Percentiles rank a stretch among this genome's conserved stretches.
These are phyloP conservation scores for Eremochloa ophiuroides DNA, from an alignment of 176 grass and related monocot genomes.

Conservation along the genomic window DNA sequence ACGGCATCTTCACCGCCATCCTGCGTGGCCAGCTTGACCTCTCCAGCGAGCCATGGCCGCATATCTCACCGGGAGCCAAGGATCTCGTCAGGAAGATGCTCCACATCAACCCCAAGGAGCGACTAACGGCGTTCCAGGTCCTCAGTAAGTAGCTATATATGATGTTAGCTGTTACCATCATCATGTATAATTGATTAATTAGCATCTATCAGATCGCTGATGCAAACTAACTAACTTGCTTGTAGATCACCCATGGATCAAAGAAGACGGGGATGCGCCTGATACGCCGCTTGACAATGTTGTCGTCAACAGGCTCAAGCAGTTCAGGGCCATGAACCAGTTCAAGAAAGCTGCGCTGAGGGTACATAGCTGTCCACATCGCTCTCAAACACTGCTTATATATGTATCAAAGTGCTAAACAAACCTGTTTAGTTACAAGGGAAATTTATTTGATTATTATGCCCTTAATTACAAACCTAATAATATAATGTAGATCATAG, in stretches of 20 bases:
- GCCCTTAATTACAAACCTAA: neutral
- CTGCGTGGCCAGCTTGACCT: constrained; percentile 42
- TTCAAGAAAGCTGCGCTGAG: constrained; percentile 86
- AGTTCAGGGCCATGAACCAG: constrained; percentile 84
- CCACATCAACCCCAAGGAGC: constrained; percentile 44
- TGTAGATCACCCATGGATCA: constrained; percentile 75
- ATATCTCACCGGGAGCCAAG: constrained; percentile 38
- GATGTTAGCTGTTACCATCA: too few species aligned
- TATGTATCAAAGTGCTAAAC: neutral
- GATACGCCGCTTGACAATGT: constrained; percentile 74
- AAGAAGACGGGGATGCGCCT: constrained; percentile 68
- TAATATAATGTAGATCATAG: constrained; percentile 52
- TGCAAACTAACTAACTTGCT: constrained; percentile 4
- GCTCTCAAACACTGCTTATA: too few species aligned
- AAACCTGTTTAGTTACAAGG: neutral
- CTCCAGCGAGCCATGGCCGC: constrained; percentile 49
- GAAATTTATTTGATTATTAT: neutral
- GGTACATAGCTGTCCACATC: constrained; percentile 13
- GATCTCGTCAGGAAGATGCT: constrained; percentile 58
- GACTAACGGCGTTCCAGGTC: constrained; percentile 54
- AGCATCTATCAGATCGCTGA: neutral
- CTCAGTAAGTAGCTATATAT: too few species aligned
- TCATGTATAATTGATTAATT: too few species aligned
- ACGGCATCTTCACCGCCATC: constrained; percentile 56
- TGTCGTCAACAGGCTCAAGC: constrained; percentile 73